These are phyloP conservation scores for Kernera saxatilis DNA, from an alignment of 345 rosid species.

Conservation along the genomic window DNA sequence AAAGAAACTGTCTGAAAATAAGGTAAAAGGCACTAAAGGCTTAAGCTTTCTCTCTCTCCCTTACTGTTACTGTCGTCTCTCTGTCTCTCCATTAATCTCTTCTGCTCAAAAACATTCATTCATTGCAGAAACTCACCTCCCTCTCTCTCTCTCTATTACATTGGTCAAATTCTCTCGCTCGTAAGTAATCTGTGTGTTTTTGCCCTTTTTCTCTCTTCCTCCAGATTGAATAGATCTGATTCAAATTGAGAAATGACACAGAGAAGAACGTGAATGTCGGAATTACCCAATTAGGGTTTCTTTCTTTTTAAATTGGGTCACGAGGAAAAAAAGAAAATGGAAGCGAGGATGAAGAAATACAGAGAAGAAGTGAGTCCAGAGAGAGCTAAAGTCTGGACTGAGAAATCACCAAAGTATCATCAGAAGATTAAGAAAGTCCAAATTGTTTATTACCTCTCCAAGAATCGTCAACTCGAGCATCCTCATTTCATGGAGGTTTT, in stretches of 20 bases:
- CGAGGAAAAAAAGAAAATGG: slow-evolving; percentile 32
- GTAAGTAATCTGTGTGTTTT: background rate
- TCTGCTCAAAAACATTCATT: background rate
- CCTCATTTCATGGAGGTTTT: slow-evolving; percentile 96
- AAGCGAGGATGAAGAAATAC: slow-evolving; percentile 69
- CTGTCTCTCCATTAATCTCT: slow-evolving; percentile 29
- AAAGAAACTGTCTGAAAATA: slow-evolving; percentile 16
- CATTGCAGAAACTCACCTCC: background rate
- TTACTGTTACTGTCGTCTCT: slow-evolving; percentile 31
- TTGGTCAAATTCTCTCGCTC: background rate
- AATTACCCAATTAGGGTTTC: slow-evolving; percentile 18
- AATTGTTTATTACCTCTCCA: slow-evolving; percentile 82
- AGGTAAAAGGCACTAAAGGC: slow-evolving; percentile 5
- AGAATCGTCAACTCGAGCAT: slow-evolving; percentile 96
- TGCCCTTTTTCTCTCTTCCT: background rate
- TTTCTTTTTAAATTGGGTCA: background rate
- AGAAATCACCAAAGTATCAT: slow-evolving; percentile 83
- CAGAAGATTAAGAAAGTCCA: slow-evolving; percentile 69
- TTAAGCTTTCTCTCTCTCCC: background rate
- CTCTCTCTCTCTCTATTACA: background rate
- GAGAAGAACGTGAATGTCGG: background rate
- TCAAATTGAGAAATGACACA: background rate
- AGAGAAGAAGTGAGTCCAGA: slow-evolving; percentile 82
- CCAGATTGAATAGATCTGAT: slow-evolving; percentile 23
- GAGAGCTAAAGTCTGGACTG: slow-evolving; percentile 93